phyloP scores from a whole-genome alignment of 1,284 basidiomycete genomes.

The Exsudoporus floridanus region DNA sequence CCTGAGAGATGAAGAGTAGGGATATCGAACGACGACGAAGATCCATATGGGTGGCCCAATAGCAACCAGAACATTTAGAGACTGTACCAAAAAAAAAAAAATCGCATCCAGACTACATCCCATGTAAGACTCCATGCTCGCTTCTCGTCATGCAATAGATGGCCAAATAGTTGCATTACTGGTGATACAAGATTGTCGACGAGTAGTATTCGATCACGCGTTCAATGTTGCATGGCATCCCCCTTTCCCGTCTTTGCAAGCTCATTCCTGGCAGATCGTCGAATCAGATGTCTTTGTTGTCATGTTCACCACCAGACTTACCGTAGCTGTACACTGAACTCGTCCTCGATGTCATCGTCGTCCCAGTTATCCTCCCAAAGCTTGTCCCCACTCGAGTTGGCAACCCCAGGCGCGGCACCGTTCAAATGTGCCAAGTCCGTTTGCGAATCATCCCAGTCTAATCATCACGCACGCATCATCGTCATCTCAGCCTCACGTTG shows the following conservation, averaged over 20 bases:
- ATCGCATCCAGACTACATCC: not conserved
- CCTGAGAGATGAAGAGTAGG: conserved; percentile 4
- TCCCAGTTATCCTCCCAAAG: conserved; percentile 99
- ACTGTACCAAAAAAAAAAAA: not conserved
- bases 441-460: conserved; percentile 85
- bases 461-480: not conserved
- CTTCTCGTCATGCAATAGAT: not conserved
- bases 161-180: conserved; percentile 1
- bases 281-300: not conserved
- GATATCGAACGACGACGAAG: no score
- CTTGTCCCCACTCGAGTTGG: conserved; percentile 76
- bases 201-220: not conserved
- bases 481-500: not conserved
- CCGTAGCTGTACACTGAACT: conserved; percentile 95
- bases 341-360: conserved; percentile 97
- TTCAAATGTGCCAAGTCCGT: conserved; percentile 77
- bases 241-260: conserved; percentile 60
- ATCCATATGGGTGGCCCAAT: not conserved
- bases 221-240: conserved; percentile 60
- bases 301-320: conserved; percentile 38
- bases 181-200: conserved; percentile 10
- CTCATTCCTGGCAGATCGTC: conserved; percentile 51
- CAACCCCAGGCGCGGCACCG: conserved; percentile 67
- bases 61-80: not conserved
- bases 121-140: not conserved